Base-by-base conservation (phyloP, 1,284 basidiomycete species). In the Ustilago cynodontis region DNA sequence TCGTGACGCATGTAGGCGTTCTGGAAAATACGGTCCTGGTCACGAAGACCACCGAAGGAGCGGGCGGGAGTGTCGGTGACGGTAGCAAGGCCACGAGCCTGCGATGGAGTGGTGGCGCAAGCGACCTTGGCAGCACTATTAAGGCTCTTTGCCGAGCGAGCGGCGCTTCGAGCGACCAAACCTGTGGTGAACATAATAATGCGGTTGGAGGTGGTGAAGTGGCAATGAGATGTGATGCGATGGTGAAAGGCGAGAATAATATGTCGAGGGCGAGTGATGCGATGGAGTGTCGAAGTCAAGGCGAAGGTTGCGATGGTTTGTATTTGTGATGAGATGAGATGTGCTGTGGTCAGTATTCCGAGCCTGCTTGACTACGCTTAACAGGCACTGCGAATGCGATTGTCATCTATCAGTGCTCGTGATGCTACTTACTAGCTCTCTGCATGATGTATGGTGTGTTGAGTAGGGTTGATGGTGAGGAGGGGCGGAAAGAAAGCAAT, bases 1-100 rank as follows among this genome's bases (percentile, higher is more conserved):
- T 86, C 84, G 60, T 86, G 84, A 33, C 83, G 72, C 74, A 82
- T 80, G 73, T 86, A 86, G 56, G 82, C 80, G 69, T 86, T 86
- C 61, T 83, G 81, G 79, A 86, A 86, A 74, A 86, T 86, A 53
- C 84, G 82, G 77, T 86, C 84, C 80, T 86, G 82, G 75, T 86
- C 84, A 22, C 75, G 71, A 22, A 86, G 82, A 37, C 82, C 82
- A 43, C 84, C 84, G 65, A 81, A 59, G n/a, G 69, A 66, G 51
- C 81, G 78, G 28, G 79, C 80, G 54, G 84, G 84, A 24, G 82
- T 76, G 60, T 85, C 83, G 55, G 79, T 69, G 51, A 85, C 83
- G 22, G 83, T 86, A 43, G 83, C 84, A 51, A 86, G 71, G 51
- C 80, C 71, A 29, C 84, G 84, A 8, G 71, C 56, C 63, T 78